A percentile compares a stretch with the other conserved stretches of the same genome.
Conservation (phyloP, 73 alveolate genomes). For the Loxodes magnus region DNA sequence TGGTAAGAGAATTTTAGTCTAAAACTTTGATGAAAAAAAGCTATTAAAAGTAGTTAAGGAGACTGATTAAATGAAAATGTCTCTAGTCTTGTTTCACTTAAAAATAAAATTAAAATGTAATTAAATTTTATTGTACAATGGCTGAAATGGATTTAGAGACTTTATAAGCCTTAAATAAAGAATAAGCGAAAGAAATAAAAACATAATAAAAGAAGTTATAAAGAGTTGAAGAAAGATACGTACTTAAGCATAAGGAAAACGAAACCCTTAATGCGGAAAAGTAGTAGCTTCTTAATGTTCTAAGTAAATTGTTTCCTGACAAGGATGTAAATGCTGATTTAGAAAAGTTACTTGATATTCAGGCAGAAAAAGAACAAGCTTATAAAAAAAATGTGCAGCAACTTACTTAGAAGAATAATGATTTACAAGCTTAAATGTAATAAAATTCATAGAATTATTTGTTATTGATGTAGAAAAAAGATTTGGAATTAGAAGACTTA, state of each 20-base stretch:
- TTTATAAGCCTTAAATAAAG: slow-evolving; percentile 23
- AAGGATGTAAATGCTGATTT: slow-evolving; percentile 2
- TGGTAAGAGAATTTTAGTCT: no score
- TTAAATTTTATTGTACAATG: slow-evolving; percentile 2
- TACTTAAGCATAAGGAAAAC: slow-evolving; percentile 17
- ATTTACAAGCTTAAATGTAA: slow-evolving; percentile 15
- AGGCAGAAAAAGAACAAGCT: slow-evolving; percentile 17
- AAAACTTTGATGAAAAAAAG: no score
- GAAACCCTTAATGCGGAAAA: slow-evolving; percentile 21
- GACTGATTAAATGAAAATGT: no score
- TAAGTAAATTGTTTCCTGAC: slow-evolving; percentile 14
- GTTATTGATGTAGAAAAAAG: background rate
- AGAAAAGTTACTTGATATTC: slow-evolving; percentile 8
- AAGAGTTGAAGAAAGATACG: slow-evolving; percentile 37
- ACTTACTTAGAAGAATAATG: slow-evolving; percentile 7
- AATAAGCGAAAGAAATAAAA: slow-evolving; percentile 35
- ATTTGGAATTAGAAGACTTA: background rate
- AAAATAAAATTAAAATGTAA: no score
- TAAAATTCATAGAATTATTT: background rate
- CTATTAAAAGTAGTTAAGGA: no score
- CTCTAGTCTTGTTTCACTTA: no score
- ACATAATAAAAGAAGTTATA: slow-evolving; percentile 18
- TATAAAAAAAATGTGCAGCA: slow-evolving; percentile 14
- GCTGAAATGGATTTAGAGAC: slow-evolving; percentile 19
- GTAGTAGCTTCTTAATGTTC: slow-evolving; percentile 22